Conservation (phyloP, 306 rosid species). For the Argentina anserina region DNA sequence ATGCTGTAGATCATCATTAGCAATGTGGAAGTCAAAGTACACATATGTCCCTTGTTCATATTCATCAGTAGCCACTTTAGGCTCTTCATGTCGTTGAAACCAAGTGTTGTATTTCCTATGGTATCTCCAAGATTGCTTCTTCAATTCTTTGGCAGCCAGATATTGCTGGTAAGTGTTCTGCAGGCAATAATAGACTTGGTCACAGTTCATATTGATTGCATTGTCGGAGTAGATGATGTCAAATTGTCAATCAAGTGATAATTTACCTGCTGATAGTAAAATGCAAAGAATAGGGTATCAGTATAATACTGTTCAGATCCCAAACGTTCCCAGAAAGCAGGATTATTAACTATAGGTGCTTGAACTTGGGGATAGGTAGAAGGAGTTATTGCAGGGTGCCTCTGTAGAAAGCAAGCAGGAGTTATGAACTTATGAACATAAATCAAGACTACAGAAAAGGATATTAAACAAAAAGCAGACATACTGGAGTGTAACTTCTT, state of each 20-base stretch:
- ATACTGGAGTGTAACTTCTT: constrained; percentile 73
- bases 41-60: constrained; percentile 95
- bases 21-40: constrained; percentile 88
- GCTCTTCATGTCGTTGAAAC: constrained; percentile 98
- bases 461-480: constrained; percentile 22
- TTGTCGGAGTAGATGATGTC: neutral
- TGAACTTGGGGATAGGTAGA: constrained; percentile 88
- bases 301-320: constrained; percentile 64
- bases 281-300: constrained; percentile 86
- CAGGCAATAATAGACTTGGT: constrained; percentile 22
- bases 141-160: constrained; percentile 96
- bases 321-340: constrained; percentile 91
- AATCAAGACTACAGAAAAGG: constrained; percentile 8
- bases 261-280: constrained; percentile 90
- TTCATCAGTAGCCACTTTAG: constrained; percentile 97
- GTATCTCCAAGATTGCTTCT: constrained; percentile 99
- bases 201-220: constrained; percentile 17
- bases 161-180: constrained; percentile 96
- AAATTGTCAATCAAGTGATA: constrained; percentile 10
- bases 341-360: constrained; percentile 87
- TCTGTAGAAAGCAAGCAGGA: constrained; percentile 41
- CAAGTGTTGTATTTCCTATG: constrained; percentile 92
- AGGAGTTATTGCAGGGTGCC: constrained; percentile 79
- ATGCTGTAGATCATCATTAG: constrained; percentile 79
- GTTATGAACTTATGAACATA: neutral